Percentiles rank a stretch among this genome's conserved stretches.
Evolutionary conservation across 2,329 filamentous ascomycete species (phyloP).

Genomic region (Neopestalotiopsis clavispora): DNA sequence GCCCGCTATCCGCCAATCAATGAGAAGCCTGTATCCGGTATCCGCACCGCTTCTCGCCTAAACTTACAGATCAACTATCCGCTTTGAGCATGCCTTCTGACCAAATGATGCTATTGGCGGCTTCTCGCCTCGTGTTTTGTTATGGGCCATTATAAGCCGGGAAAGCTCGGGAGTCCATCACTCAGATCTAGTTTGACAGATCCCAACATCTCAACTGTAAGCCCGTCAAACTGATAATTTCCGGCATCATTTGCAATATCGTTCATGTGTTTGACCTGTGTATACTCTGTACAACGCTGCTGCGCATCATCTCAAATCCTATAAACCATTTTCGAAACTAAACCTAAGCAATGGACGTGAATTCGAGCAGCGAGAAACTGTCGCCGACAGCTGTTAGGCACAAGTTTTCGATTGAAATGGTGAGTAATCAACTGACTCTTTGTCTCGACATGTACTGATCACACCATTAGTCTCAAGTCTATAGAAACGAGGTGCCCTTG

Average conservation of each 20-base stretch:
- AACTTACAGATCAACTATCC: neutral
- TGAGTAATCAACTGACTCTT: neutral
- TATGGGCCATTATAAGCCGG: neutral
- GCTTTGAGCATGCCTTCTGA: neutral
- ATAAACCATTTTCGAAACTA: neutral
- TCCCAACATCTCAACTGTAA: neutral
- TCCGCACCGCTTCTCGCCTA: neutral
- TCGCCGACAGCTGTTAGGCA: slow-evolving; percentile 5
- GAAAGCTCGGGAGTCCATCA: neutral
- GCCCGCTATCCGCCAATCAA: slow-evolving; percentile 7
- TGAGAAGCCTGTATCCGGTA: neutral
- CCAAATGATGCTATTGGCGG: neutral
- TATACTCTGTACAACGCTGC: neutral
- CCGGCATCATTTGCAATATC: neutral
- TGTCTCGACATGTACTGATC: neutral
- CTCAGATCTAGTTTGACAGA: neutral
- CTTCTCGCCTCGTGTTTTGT: neutral
- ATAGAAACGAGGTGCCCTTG: slow-evolving; percentile 10
- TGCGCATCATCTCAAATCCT: neutral
- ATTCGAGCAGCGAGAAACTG: neutral
- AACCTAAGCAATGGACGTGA: neutral
- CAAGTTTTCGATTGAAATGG: slow-evolving; percentile 4
- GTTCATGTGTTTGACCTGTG: neutral
- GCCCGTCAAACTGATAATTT: neutral
- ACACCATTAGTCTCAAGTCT: neutral